These are phyloP conservation scores for Suillus hirtellus DNA, from an alignment of 768 basidiomycete genomes.

Conservation along the genomic window DNA sequence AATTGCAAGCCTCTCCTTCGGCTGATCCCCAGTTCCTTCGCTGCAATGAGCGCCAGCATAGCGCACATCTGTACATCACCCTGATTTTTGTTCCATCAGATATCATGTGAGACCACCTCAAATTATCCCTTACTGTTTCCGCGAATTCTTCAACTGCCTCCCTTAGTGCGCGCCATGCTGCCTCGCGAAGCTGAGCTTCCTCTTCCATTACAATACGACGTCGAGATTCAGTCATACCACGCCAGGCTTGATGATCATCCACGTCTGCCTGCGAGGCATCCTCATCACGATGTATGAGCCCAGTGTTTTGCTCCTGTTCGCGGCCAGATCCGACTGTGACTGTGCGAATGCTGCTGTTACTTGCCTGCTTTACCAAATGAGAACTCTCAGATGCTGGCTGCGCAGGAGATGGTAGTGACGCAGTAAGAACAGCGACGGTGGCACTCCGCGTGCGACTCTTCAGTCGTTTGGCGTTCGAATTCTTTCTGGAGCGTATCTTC, in stretches of 20 bases:
- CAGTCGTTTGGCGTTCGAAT: conserved; percentile 22
- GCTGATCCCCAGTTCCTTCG: conserved; percentile 54
- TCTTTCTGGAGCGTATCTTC: conserved; percentile 33
- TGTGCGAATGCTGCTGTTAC: conserved; percentile 70
- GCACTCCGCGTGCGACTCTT: conserved; percentile 61
- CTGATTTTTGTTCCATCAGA: conserved; percentile 35
- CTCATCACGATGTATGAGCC: conserved; percentile 19
- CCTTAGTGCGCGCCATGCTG: conserved; percentile 57
- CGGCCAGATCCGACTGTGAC: conserved; percentile 59
- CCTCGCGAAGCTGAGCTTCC: conserved; percentile 51
- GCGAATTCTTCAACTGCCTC: conserved; percentile 61
- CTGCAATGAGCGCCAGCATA: conserved; percentile 63
- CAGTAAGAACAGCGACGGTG: conserved; percentile 62
- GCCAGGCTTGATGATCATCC: conserved; percentile 22
- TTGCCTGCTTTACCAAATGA: conserved; percentile 45
- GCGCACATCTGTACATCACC: conserved; percentile 84
- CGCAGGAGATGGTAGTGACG: conserved; percentile 29
- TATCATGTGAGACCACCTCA: background rate
- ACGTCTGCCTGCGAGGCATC: conserved; percentile 29
- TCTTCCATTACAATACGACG: conserved; percentile 40
- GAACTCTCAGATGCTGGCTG: conserved; percentile 3
- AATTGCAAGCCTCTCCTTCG: conserved; percentile 49
- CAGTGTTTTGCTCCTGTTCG: conserved; percentile 33
- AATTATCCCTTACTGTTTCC: conserved; percentile 48
- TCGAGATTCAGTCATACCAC: conserved; percentile 25